These are phyloP conservation scores for Talaromyces wortmannii DNA, from an alignment of 495 filamentous ascomycete species.

Conservation along the genomic window DNA sequence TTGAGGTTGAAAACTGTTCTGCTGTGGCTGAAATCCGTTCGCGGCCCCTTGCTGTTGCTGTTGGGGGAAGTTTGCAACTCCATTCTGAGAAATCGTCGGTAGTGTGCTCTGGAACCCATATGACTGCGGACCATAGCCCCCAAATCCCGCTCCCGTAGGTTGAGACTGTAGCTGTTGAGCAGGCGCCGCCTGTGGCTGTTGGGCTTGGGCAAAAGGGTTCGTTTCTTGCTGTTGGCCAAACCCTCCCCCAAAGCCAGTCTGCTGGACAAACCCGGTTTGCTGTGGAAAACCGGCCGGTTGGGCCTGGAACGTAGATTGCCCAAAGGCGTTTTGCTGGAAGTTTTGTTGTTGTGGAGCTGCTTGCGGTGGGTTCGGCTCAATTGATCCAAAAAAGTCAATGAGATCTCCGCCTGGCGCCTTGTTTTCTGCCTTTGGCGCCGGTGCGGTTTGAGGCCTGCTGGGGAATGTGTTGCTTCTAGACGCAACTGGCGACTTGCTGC, in stretches of 20 bases:
- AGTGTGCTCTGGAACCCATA: conserved; percentile 43
- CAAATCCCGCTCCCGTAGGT: conserved; percentile 70
- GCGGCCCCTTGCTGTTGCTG: conserved; percentile 24
- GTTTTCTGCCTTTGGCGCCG: conserved; percentile 23
- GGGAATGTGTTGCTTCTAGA: background rate
- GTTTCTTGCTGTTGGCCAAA: conserved; percentile 39
- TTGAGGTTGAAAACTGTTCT: conserved; percentile 20
- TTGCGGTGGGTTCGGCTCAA: conserved; percentile 82
- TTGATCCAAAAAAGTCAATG: conserved; percentile 98
- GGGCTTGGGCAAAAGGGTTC: conserved; percentile 49
- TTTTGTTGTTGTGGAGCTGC: conserved; percentile 31
- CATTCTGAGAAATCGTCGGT: conserved; percentile 59
- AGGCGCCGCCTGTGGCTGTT: conserved; percentile 29
- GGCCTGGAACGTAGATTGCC: conserved; percentile 41
- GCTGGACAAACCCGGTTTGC: conserved; percentile 27
- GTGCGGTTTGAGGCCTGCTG: conserved; percentile 17
- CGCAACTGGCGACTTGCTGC: background rate
- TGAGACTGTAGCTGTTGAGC: conserved; percentile 42
- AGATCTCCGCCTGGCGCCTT: conserved; percentile 72
- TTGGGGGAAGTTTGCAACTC: conserved; percentile 44
- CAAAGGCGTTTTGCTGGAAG: conserved; percentile 36
- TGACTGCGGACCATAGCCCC: conserved; percentile 64
- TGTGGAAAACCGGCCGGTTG: conserved; percentile 28
- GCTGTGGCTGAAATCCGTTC: conserved; percentile 15
- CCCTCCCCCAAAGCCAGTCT: conserved; percentile 26